Evolutionary conservation across 2,329 filamentous ascomycete genomes (phyloP), one percentile per base, ranked within the genome.

Genomic region (Aspergillus udagawae): DNA sequence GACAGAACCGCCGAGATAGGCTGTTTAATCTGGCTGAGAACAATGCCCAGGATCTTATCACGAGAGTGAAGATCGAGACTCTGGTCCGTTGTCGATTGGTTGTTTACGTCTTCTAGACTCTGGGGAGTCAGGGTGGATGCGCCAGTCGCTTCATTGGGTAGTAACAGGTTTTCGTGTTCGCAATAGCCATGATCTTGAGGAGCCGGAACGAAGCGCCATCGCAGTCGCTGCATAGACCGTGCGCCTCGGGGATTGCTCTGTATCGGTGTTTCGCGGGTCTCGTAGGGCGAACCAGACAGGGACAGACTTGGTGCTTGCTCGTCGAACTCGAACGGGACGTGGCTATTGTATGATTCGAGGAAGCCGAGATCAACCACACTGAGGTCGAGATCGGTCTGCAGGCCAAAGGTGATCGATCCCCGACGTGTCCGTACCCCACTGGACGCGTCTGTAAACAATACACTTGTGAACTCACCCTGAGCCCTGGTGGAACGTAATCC

Each of bases 351-450:
- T 0, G 64, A 60, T 17, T 72, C 68, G 4, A 73, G 63, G 29
- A 73, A 73, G 10, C 62, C 61, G 1, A 73, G 60, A 52, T 73
- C 70, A 4, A 72, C 60, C 14, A 70, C 67, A 25, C 70, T 68
- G 1, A 73, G 61, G 9, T 70, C 67, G 25, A 68, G 66, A 45
- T 60, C 58, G 1, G 63, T 57, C 49, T 60, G 59, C 28, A 65
- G 55, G 20, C 56, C 59, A 41, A 65, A 60, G 5, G 52, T 52
- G 20, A 62, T 47, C 17, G 56, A 45, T 3, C 52, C 50, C 20
- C 59, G 51, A 9, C 59, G 58, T 2, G 63, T 63, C 48, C 63
- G 55, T 12, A 52, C 52, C 9, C 52, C 12, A 29, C 28, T 29
- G 3, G 28, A 10, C 28, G 28, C 9, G 4, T 29, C 28, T 29